Conservation (phyloP, 176 grass and related monocot genomes). For the Carex cristatella region DNA sequence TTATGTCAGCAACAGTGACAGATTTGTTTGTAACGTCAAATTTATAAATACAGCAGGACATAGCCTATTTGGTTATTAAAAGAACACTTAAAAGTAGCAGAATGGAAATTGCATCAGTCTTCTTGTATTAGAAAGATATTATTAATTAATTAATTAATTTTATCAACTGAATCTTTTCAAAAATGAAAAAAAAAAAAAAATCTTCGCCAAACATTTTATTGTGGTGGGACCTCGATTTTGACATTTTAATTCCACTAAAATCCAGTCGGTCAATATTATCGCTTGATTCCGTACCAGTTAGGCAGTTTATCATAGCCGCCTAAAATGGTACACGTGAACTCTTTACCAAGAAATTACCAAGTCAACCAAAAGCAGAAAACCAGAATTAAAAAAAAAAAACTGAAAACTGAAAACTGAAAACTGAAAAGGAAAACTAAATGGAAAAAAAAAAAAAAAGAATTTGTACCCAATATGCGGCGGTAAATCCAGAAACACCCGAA, state of each 20-base stretch:
- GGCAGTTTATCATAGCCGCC: conserved; percentile 3
- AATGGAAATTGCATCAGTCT: neutral
- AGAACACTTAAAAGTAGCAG: neutral
- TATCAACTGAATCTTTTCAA: neutral
- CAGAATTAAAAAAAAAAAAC: neutral
- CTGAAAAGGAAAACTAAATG: neutral
- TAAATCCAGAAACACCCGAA: conserved; percentile 47
- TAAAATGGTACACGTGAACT: neutral
- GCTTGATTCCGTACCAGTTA: neutral
- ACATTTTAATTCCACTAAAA: neutral
- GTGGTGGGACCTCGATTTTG: neutral
- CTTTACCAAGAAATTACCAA: neutral
- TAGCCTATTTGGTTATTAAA: neutral
- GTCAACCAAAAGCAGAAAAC: neutral
- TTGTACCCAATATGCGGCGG: conserved; percentile 63
- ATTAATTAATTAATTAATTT: neutral
- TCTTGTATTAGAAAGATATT: neutral
- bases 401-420: too few species aligned
- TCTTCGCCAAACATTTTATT: neutral
- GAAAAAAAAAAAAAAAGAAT: neutral
- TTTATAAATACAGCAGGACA: neutral
- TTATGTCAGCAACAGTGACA: neutral
- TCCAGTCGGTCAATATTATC: neutral
- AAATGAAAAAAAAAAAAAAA: neutral
- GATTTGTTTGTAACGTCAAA: neutral